phyloP scores from a whole-genome alignment of 2,329 filamentous ascomycete species.

The Ophiocordyceps camponoti-rufipedis region DNA sequence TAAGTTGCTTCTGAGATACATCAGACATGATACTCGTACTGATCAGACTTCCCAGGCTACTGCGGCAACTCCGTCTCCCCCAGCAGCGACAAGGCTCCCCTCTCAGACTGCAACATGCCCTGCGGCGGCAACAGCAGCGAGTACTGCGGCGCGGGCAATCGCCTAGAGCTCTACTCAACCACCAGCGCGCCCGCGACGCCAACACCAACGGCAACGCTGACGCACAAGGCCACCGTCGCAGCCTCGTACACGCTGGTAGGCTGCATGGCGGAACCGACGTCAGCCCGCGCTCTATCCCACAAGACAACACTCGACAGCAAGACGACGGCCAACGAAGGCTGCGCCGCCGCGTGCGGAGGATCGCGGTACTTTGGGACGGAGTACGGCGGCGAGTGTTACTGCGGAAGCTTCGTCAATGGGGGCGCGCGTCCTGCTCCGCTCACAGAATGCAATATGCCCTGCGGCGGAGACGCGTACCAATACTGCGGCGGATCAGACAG shows the following conservation, averaged over 20 bases:
- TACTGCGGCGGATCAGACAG: slow-evolving; percentile 16
- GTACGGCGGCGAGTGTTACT: slow-evolving; percentile 21
- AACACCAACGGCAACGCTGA: slow-evolving; percentile 9
- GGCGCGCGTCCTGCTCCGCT: slow-evolving; percentile 10
- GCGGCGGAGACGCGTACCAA: slow-evolving; percentile 13
- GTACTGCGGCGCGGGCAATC: slow-evolving; percentile 23
- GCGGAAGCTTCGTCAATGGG: slow-evolving; percentile 13
- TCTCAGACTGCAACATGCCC: slow-evolving; percentile 17
- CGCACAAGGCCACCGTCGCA: slow-evolving; percentile 6
- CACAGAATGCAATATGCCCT: slow-evolving; percentile 16
- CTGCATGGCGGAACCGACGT: slow-evolving; percentile 21
- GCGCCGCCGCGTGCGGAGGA: slow-evolving; percentile 14
- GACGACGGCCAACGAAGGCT: slow-evolving; percentile 16
- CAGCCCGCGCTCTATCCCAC: slow-evolving; percentile 15
- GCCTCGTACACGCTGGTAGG: slow-evolving; percentile 16
- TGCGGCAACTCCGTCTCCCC: slow-evolving; percentile 24
- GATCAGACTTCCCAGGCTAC: slow-evolving; percentile 16
- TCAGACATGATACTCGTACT: neutral
- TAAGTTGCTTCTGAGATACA: slow-evolving; percentile 7
- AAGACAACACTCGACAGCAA: slow-evolving; percentile 6
- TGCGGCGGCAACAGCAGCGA: slow-evolving; percentile 22
- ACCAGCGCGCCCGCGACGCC: slow-evolving; percentile 15
- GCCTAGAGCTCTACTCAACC: slow-evolving; percentile 24
- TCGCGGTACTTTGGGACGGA: slow-evolving; percentile 23
- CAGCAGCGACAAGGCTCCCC: slow-evolving; percentile 10